Evolutionary conservation across 305 asterid genomes (phyloP).

Genomic region (Fraxinus paxiana): DNA sequence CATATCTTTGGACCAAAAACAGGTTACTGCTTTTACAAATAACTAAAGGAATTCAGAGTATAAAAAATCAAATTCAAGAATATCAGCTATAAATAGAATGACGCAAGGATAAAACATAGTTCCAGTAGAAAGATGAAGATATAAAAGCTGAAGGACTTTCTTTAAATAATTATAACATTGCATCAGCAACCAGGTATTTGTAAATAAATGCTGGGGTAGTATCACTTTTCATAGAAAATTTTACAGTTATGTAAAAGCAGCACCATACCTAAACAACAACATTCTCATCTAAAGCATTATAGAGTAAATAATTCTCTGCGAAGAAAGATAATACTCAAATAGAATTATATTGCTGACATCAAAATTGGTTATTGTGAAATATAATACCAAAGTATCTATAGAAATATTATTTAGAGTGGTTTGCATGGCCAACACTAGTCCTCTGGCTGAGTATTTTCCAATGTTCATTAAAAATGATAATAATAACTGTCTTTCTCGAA

Average conservation of each 20-base stretch:
- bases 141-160: constrained; percentile 4
- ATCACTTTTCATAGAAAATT: constrained; percentile 6
- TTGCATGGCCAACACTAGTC: constrained; percentile 9
- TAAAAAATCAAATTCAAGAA: constrained; percentile 11
- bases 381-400: constrained; percentile 15
- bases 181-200: background rate
- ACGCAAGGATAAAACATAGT: constrained; percentile 13
- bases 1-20: background rate
- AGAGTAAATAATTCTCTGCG: constrained; percentile 5
- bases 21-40: background rate
- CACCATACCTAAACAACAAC: constrained; percentile 9
- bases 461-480: constrained; percentile 16
- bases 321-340: background rate
- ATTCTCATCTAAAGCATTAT: constrained; percentile 6
- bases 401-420: constrained; percentile 1
- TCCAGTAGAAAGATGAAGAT: constrained; percentile 9
- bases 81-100: constrained; percentile 6
- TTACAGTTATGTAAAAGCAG: constrained; percentile 7
- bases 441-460: constrained; percentile 8
- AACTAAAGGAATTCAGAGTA: background rate
- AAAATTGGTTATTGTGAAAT: constrained; percentile 7
- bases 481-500: background rate
- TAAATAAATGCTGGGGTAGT: constrained; percentile 1
- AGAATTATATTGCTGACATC: background rate
- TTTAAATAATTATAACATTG: background rate